These are phyloP conservation scores for Alternaria sp. DNA, from an alignment of 2,329 filamentous ascomycete genomes.

Conservation along the genomic window DNA sequence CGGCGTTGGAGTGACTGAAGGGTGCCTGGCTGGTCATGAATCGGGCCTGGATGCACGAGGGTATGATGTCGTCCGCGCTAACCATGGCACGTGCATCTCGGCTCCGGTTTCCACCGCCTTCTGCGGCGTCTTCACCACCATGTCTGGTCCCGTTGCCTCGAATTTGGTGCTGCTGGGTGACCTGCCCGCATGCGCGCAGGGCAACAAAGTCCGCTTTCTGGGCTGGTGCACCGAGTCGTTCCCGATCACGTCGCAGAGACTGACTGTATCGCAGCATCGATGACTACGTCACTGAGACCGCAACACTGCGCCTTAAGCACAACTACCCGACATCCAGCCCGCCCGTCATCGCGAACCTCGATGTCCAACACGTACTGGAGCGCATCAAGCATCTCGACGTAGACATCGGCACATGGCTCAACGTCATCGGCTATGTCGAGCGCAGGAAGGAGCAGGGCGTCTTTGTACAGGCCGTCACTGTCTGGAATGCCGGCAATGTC, in stretches of 20 bases:
- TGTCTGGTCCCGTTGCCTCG: constrained; percentile 64
- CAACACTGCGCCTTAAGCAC: constrained; percentile 73
- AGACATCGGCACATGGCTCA: constrained; percentile 84
- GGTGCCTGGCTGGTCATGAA: constrained; percentile 30
- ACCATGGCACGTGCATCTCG: constrained; percentile 25
- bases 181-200: constrained; percentile 57
- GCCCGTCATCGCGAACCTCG: constrained; percentile 66
- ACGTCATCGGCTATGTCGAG: constrained; percentile 81
- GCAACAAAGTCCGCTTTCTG: constrained; percentile 90
- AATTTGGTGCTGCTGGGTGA: constrained; percentile 60
- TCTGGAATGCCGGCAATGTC: constrained; percentile 81
- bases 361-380: constrained; percentile 76
- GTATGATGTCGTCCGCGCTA: constrained; percentile 40
- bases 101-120: constrained; percentile 23
- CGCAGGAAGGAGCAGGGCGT: constrained; percentile 41
- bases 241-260: constrained; percentile 10
- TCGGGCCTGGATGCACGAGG: constrained; percentile 29
- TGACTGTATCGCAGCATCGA: constrained; percentile 61
- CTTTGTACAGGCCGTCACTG: constrained; percentile 75
- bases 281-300: constrained; percentile 65
- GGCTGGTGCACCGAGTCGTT: constrained; percentile 74
- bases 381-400: constrained; percentile 70
- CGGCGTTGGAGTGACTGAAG: constrained; percentile 22
- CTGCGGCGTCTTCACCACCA: constrained; percentile 14
- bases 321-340: constrained; percentile 60